A percentile compares a stretch with the other conserved stretches of the same genome.
phyloP scores from a whole-genome alignment of 345 rosid species.

The Populus pruinosa region DNA sequence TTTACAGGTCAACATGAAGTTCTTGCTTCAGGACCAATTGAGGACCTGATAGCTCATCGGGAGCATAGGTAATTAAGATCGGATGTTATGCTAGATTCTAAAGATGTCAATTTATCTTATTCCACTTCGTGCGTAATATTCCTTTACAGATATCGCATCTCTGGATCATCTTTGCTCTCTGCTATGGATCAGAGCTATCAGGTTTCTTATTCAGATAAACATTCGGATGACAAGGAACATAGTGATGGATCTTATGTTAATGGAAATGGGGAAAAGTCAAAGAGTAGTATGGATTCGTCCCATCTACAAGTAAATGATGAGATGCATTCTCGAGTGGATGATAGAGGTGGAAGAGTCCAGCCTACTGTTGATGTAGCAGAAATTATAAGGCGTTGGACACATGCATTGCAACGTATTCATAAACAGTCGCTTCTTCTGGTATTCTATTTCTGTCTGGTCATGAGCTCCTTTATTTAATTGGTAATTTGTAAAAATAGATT shows the following conservation, averaged over 20 bases:
- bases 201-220: slow-evolving; percentile 62
- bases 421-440: slow-evolving; percentile 97
- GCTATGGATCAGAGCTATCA: slow-evolving; percentile 99
- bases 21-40: slow-evolving; percentile 98
- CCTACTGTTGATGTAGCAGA: slow-evolving; percentile 96
- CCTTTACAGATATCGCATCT: slow-evolving; percentile 87
- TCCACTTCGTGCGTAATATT: slow-evolving; percentile 15
- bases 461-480: slow-evolving; percentile 3
- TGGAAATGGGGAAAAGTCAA: slow-evolving; percentile 38
- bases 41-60: slow-evolving; percentile 94
- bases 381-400: slow-evolving; percentile 98
- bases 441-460: slow-evolving; percentile 26
- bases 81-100: neutral
- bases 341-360: slow-evolving; percentile 80
- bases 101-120: slow-evolving; percentile 3
- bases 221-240: slow-evolving; percentile 65
- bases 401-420: slow-evolving; percentile 95
- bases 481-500: neutral
- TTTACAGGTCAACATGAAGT: slow-evolving; percentile 89
- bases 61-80: slow-evolving; percentile 80
- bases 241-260: slow-evolving; percentile 48
- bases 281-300: slow-evolving; percentile 39
- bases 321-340: slow-evolving; percentile 64
- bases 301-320: slow-evolving; percentile 60
- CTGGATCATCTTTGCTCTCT: slow-evolving; percentile 87